A percentile compares a stretch with the other conserved stretches of the same genome.
Conservation (phyloP, 2,329 filamentous ascomycete genomes). For the Chlorencoelia australis region DNA sequence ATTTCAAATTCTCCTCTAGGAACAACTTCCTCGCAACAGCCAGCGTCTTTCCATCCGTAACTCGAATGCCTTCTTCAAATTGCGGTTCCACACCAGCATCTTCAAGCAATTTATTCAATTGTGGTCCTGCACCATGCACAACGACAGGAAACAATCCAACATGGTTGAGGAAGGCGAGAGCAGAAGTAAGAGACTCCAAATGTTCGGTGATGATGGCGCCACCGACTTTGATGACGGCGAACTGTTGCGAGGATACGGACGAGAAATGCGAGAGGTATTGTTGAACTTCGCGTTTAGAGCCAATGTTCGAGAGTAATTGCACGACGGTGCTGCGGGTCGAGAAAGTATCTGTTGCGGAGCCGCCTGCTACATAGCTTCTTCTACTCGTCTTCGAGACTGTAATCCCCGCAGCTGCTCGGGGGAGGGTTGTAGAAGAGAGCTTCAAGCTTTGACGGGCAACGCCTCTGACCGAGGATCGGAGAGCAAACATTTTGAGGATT, state of each 20-base stretch:
- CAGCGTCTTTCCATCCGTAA: conserved; percentile 92
- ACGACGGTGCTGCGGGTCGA: conserved; percentile 70
- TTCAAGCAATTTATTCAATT: conserved; percentile 85
- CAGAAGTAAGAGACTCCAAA: conserved; percentile 81
- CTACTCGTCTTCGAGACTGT: conserved; percentile 17
- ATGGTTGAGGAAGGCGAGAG: conserved; percentile 84
- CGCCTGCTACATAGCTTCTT: conserved; percentile 25
- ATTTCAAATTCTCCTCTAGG: conserved; percentile 86
- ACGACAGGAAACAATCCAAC: conserved; percentile 92
- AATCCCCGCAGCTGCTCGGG: conserved; percentile 18
- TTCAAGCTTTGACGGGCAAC: conserved; percentile 21
- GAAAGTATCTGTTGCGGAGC: conserved; percentile 22
- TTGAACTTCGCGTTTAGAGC: conserved; percentile 90
- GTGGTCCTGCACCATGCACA: conserved; percentile 88
- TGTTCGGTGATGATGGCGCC: conserved; percentile 93
- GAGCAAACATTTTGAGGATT: conserved; percentile 24
- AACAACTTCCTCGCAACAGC: conserved; percentile 87
- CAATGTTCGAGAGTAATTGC: conserved; percentile 88
- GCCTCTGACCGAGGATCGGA: conserved; percentile 23
- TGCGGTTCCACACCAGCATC: conserved; percentile 87
- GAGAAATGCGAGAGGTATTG: conserved; percentile 97
- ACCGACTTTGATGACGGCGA: conserved; percentile 96
- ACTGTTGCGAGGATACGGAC: conserved; percentile 91
- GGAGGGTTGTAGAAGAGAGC: conserved; percentile 15
- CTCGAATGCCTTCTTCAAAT: conserved; percentile 91